Base-by-base conservation (phyloP, 306 rosid genomes). In the Begonia fuchsioides region DNA sequence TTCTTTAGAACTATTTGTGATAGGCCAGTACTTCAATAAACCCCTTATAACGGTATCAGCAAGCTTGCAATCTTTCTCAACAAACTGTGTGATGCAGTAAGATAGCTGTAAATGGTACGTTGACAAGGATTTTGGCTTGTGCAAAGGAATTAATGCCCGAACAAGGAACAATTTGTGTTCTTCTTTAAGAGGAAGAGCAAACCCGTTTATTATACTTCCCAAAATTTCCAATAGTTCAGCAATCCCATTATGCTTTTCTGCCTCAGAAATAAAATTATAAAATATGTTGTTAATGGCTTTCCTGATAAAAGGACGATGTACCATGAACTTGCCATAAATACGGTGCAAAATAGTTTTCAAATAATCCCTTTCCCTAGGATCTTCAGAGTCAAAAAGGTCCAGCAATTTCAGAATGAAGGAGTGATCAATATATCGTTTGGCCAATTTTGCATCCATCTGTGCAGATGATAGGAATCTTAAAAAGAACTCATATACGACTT, bases 31-130 rank as follows among this genome's bases (percentile, higher is more conserved):
- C 78, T 82, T 82, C 56, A 78, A 51, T 18, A 82, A 70, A 51
- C 93, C 87, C 79, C 93, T 67, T 47, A 78, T 75, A 48, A 82
- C 73, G 14, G 87, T 70, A 67, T 78, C 93, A 32, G 93, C 76
- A 70, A 82, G 86, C 61, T 82, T 82, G 74, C 78, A 78, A 43
- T 77, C 93, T 57, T 81, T 81, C 64, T 81, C 93, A 45, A 76
- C 93, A 68, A 78, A 82, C 44, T 78, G 87, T 2, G 68, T 68
- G 53, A 82, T 73, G 69, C 83, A 75, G 63, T 78, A 78, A 12
- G 81, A 78, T 58, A 82, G 65, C 46, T 73, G 87, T 43, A 78
- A 87, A 65, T 82, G 83, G 64, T 78, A 82, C 75, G 70, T 68
- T 12, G 68, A 78, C 54, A 78, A 61, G 63, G 76, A 72, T 70